phyloP scores from a whole-genome alignment of 2,329 filamentous ascomycete genomes.

The Alternaria sp. region DNA sequence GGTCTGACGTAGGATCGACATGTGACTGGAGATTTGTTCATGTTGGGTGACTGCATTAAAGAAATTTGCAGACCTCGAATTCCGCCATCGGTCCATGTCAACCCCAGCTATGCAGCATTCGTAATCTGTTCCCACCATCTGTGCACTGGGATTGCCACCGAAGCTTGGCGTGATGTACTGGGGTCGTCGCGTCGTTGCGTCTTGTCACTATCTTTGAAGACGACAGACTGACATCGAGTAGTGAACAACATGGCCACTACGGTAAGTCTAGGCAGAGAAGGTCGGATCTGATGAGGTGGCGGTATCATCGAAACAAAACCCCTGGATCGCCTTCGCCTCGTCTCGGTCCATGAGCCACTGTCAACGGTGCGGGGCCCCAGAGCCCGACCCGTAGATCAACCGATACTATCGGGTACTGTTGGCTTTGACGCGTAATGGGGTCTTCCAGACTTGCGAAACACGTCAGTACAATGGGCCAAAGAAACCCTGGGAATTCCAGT shows the following conservation, averaged over 20 bases:
- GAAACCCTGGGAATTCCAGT: slow-evolving; percentile 2
- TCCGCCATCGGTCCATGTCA: neutral
- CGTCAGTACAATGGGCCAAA: slow-evolving; percentile 16
- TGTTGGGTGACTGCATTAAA: neutral
- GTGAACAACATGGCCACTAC: neutral
- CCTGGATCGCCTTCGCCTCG: slow-evolving; percentile 22
- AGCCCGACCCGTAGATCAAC: slow-evolving; percentile 24
- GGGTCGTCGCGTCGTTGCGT: neutral
- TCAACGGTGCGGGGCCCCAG: slow-evolving; percentile 34
- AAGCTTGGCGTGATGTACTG: slow-evolving; percentile 7
- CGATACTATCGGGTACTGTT: slow-evolving; percentile 11
- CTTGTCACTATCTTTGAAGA: neutral
- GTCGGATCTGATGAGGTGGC: neutral
- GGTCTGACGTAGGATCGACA: neutral
- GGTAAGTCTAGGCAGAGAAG: neutral
- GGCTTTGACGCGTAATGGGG: slow-evolving; percentile 19
- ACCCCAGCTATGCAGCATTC: slow-evolving; percentile 4
- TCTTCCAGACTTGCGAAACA: slow-evolving; percentile 7
- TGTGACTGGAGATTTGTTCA: neutral
- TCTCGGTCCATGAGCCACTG: slow-evolving; percentile 24
- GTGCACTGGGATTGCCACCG: slow-evolving; percentile 4
- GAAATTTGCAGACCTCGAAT: neutral
- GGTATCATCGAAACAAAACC: slow-evolving; percentile 20
- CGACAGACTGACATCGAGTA: neutral
- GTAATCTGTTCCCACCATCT: slow-evolving; percentile 10